A percentile compares a stretch with the other conserved stretches of the same genome.
Conservation (phyloP, 257 asterid species). For the Solanum clarkiae region DNA sequence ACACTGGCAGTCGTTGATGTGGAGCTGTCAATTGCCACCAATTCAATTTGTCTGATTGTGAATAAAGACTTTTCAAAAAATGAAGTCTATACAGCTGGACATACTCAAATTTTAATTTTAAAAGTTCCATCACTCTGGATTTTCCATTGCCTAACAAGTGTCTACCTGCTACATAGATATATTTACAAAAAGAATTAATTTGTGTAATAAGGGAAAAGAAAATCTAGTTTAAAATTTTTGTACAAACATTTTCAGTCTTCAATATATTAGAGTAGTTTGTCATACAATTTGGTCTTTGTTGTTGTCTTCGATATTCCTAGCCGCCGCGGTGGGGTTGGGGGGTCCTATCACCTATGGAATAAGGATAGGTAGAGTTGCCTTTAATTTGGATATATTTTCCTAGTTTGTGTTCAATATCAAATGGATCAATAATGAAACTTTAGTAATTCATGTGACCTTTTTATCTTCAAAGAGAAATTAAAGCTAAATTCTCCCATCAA, state of each 20-base stretch:
- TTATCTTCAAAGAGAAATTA: background rate
- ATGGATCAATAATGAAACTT: background rate
- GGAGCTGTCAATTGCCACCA: conserved; percentile 32
- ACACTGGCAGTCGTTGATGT: conserved; percentile 8
- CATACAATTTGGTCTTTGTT: background rate
- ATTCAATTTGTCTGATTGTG: conserved; percentile 4
- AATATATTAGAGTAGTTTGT: background rate
- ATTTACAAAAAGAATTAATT: background rate
- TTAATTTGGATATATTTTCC: background rate
- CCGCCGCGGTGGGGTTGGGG: background rate
- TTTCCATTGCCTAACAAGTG: background rate
- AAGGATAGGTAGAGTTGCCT: background rate
- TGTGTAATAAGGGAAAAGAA: background rate
- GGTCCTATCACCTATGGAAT: background rate
- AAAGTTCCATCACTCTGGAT: background rate
- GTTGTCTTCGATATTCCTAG: background rate
- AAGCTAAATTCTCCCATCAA: background rate
- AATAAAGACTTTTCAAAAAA: background rate
- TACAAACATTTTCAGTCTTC: background rate
- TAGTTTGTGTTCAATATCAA: background rate
- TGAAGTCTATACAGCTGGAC: conserved; percentile 27
- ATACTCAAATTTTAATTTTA: background rate
- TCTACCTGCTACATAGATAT: conserved; percentile 23
- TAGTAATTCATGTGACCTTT: background rate
- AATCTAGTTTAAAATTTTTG: background rate